A percentile compares a stretch with the other conserved stretches of the same genome.
Evolutionary conservation across 148 eudicot species (phyloP).

Genomic region (Spergularia bocconei): DNA sequence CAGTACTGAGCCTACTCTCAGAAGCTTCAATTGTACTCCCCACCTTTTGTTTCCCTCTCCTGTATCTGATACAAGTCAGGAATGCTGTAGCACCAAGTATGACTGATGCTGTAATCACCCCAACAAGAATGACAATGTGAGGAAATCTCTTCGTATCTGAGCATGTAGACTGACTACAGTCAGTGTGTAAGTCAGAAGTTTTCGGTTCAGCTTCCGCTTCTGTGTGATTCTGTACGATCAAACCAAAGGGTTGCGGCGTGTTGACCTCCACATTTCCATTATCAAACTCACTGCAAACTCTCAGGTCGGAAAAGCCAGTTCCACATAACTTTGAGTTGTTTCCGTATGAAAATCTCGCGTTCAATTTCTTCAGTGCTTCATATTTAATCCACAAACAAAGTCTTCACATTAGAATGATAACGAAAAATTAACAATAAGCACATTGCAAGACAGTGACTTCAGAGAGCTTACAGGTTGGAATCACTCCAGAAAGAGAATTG

Average conservation of each 20-base stretch:
- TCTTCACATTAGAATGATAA: background rate
- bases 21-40: slow-evolving; percentile 44
- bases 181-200: slow-evolving; percentile 27
- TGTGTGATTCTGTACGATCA: slow-evolving; percentile 28
- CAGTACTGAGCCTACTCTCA: slow-evolving; percentile 55
- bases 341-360: slow-evolving; percentile 42
- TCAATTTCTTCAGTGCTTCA: slow-evolving; percentile 65
- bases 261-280: slow-evolving; percentile 31
- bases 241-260: slow-evolving; percentile 41
- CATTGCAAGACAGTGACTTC: background rate
- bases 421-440: background rate
- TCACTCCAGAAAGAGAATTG: slow-evolving; percentile 70
- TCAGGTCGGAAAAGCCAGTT: slow-evolving; percentile 44
- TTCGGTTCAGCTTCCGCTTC: slow-evolving; percentile 20
- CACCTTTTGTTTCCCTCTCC: slow-evolving; percentile 75
- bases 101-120: slow-evolving; percentile 34
- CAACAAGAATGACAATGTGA: slow-evolving; percentile 40
- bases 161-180: slow-evolving; percentile 41
- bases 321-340: slow-evolving; percentile 79
- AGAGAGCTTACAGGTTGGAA: slow-evolving; percentile 58
- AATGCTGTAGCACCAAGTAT: slow-evolving; percentile 39
- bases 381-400: background rate
- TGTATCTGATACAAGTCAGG: slow-evolving; percentile 33
- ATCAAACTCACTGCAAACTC: slow-evolving; percentile 66
- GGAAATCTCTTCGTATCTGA: slow-evolving; percentile 42